Evolutionary conservation across 176 grass and related monocot species (phyloP), one percentile per base, ranked within the genome.

Genomic region (Carex myosuroides): DNA sequence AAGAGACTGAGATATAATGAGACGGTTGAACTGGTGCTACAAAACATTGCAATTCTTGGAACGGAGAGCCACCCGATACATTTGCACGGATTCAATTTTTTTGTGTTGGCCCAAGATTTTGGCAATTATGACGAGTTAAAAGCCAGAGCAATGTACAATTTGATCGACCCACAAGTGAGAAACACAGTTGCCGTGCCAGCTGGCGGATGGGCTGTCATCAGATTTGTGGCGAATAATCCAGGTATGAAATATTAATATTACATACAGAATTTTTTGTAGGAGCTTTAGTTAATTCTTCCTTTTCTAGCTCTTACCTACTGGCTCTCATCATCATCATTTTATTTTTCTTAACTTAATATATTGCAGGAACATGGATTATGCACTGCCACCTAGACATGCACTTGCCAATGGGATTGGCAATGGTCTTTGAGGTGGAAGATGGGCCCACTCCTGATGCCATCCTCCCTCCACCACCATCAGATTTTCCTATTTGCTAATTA

Each of bases 111-210:
- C 30, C 87, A 88, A 55, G 92, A 87, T 22, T 48, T 55, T 13
- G 92, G 89, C 55, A 94, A 94, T 80, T 91, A 86, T 79, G 29
- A 82, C 8, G 16, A 18, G 12, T 68, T 29, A 12, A 24, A 60
- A 13, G 84, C 87, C 0, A 56, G 32, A 42, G 37, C 58, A 79
- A 53, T 44, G 48, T 87, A 87, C 59, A 91, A 94, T 63, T 81
- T 94, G n/a, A 82, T 89, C 7, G 83, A 91, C 26, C 92, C 89
- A 3, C 89, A 89, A 77, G 85, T 88, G 71, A 89, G 93, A 55
- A 94, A 94, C 93, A 94, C 93, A 7, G n/a, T 94, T 39, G 86
- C 90, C n/a, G 90, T 92, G 9, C 92, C 88, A 1, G 71, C 37
- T 1, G 92, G 84, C 3, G 88, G 92, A 13, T 94, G 92, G 88